Base-by-base conservation (phyloP, 192 early-diverging fungal genomes). In the Anaeromyces robustus region DNA sequence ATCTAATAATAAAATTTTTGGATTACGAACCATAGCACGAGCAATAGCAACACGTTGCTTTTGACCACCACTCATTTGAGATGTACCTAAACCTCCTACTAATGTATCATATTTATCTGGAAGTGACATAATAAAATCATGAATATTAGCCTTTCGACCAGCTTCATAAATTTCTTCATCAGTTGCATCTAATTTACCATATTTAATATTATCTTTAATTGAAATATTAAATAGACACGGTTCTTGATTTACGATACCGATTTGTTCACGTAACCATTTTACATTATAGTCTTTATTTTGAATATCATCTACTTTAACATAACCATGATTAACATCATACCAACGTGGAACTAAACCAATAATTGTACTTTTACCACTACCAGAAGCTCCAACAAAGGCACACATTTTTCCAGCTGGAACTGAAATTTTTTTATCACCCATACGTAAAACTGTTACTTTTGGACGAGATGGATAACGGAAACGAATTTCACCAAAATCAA, bases 51-150 rank as follows among this genome's bases (percentile, higher is more conserved):
- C 89, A 28, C 92, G 85, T 82, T 93, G 92, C 79, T 92, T 92
- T 52, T 93, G 89, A 22, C 92, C 92, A 37, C 92, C 92, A 39
- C 37, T 39, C 9, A 89, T 91, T 26, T 92, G 86, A 88, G 89
- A 91, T 84, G 92, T 78, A 26, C 92, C 92, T 34, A 91, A 86
- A 82, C 93, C 92, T 29, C 92, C 92, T 22, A 94, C 92, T 78
- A 85, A 88, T 1, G 92, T 93, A 22, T 92, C 84, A 83, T 92
- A 93, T 30, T 87, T 84, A 13, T 89, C 84, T 4, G 91, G 90
- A 77, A 92, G 86, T 12, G 79, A 79, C 84, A 85, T 83, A 79
- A 94, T 92, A 9, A 84, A 86, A 77, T 87, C 84, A 79, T 92
- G 90, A 81, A 94, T 92, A 77, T 90, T 85, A 16, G 92, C 92